These are phyloP conservation scores for Cucurbita ficifolia DNA, from an alignment of 306 rosid species.

Conservation along the genomic window DNA sequence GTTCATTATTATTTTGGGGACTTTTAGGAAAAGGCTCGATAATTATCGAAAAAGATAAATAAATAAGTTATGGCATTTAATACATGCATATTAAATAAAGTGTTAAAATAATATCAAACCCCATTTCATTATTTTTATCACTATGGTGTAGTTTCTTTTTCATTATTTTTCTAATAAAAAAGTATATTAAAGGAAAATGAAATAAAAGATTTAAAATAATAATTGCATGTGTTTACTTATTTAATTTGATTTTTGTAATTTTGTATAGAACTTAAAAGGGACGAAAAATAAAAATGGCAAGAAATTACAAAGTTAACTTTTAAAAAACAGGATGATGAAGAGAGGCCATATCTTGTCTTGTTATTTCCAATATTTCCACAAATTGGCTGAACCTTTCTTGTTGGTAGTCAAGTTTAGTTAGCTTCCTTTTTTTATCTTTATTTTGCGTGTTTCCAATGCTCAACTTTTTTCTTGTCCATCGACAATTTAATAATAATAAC, in stretches of 20 bases:
- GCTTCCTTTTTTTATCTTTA: not conserved
- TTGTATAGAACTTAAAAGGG: not conserved
- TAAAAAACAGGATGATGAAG: not conserved
- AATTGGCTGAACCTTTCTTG: not conserved
- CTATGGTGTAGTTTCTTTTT: not conserved
- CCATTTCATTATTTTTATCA: not conserved
- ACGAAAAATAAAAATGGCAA: not conserved
- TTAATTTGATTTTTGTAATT: not conserved
- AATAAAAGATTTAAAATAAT: not conserved
- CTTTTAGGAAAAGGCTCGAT: not conserved
- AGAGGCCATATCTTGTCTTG: not conserved
- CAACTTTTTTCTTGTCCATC: not conserved
- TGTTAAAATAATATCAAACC: not conserved
- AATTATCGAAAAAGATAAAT: not conserved
- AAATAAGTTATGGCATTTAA: not conserved
- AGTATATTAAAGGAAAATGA: not conserved
- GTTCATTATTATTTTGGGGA: not conserved
- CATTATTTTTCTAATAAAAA: no score
- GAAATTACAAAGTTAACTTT: not conserved
- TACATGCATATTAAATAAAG: not conserved
- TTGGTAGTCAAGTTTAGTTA: not conserved
- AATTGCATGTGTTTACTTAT: no score
- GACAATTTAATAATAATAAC: not conserved
- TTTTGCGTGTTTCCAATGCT: not conserved
- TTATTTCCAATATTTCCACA: not conserved